Evolutionary conservation across 176 grass and related monocot genomes (phyloP), one percentile per base, ranked within the genome.

Genomic region (Coix lacrymajobi): DNA sequence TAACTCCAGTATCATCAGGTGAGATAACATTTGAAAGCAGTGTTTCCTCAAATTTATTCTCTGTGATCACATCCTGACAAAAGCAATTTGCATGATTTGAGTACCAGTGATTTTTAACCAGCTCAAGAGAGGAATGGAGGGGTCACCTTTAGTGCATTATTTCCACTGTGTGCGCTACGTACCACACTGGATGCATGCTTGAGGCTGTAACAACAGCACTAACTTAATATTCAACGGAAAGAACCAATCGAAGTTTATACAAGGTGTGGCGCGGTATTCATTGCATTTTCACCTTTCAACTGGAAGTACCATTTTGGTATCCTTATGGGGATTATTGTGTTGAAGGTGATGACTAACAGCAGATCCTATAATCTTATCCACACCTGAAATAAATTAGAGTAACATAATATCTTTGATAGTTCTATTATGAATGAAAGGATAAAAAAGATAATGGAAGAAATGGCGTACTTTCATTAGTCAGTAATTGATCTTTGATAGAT

Each of bases 1-100:
- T 76, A 88, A 97, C 89, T 52, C 94, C 89, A 88, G 93, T 83
- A 29, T 93, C 87, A 78, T 85, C 76, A 38, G 94, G 89, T 81
- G 89, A 87, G 72, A 93, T 91, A 63, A 97, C 85, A 84, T 93
- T 75, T 44, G 38, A 62, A 34, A 91, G 69, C 81, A 97, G 71
- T 33, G 77, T 79, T 91, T 89, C 88, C 74, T 97, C 94, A 51
- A 90, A 97, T 66, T 90, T 75, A 85, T 93, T 93, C 66, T 93
- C 84, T 44, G 83, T 95, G 75, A 80, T 79, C 36, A 97, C 87
- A 86, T 88, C 85, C 94, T 97, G 79, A 54, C 70, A 67, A 67
- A 72, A 62, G 54, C 11, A 54, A 48, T 15, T 67, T 79, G 38
- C 26, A 72, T 68, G 17, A 90, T 60, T 66, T 28, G n/a, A n/a